Evolutionary conservation across 2,329 filamentous ascomycete species (phyloP), one percentile per base, ranked within the genome.

Genomic region (Stachybotrys elegans): DNA sequence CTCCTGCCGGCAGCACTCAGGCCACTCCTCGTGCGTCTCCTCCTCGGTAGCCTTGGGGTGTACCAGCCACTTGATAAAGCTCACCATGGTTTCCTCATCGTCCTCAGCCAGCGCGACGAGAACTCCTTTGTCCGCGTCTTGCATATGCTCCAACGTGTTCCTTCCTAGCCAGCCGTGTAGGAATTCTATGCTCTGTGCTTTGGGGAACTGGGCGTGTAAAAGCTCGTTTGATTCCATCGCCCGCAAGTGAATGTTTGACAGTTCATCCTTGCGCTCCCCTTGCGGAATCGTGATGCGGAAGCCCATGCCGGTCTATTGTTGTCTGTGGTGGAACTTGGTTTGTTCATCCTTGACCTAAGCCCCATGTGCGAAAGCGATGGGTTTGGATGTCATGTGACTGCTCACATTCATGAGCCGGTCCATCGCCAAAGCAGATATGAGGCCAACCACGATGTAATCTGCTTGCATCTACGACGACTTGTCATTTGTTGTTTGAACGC

Each of bases 171-270:
- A 67, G 5, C 40, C 45, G 29, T 50, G 53, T 17, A 68, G 57
- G 6, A 55, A 59, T 8, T 40, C 44, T 22, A 60, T 53, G 37
- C 58, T 59, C 14, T 58, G 53, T 6, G 50, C 41, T 6, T 56
- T 61, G 13, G 68, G 66, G 43, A 70, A 69, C 47, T 71, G 65
- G 2, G 62, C 62, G 43, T 68, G 65, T 36, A 67, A 61, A 20
- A 70, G 47, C 12, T 60, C 48, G 49, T 71, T 69, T 29, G 52
- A 46, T 37, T 64, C 56, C 68, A 69, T 71, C 37, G 68, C 64
- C 8, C 52, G 48, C 14, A 70, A 48, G 47, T 70, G 67, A 42
- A 68, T 59, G 32, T 50, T 51, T 7, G 59, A 54, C 22, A 62
- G 44, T 16, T 48, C 50, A 6, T 47, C 32, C 14, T 54, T 56